Base-by-base conservation (phyloP, 805 yeast species). In the Candida sanyiensis region DNA sequence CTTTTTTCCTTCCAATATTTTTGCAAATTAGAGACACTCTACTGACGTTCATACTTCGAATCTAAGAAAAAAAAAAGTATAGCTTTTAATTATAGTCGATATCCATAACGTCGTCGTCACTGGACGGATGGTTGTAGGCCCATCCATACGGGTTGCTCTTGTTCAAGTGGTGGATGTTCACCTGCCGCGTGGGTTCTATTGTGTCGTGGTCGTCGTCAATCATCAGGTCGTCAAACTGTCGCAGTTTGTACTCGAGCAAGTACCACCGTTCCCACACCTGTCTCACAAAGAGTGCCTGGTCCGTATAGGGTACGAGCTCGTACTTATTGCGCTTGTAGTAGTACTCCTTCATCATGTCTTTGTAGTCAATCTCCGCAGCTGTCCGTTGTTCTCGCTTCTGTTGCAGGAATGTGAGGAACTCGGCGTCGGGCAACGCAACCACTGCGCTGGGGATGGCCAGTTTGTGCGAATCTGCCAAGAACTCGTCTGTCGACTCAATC, bases 261-360 rank as follows among this genome's bases (percentile, higher is more conserved):
- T 44, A 49, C 68, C 68, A 63, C 3, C 27, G 34, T 6, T 50
- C 42, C 68, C 68, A 63, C 7, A 36, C 26, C 6, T 8, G 15
- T 9, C 28, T 16, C 15, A 40, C 40, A 15, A 40, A 16, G 7
- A 23, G 21, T 12, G 13, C 5, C 4, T 29, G 34, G 12, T 36
- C 24, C 3, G 13, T 13, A 19, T 40, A 40, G 11, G 26, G 24
- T 11, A 36, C 35, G 9, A 44, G 7, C 11, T 27, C 36, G 20
- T 35, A 39, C 15, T 24, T n/a, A 9, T 39, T 39, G 8, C 38
- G 29, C 11, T 27, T 28, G 20, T 39, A 39, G 16, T 35, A 39
- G 16, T 35, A 33, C 17, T 39, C 38, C 22, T 9, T 28, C 25
- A 39, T n/a, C 27, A 33, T 20, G 7, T 39, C 38, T 24, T 28